Percentiles rank a stretch among this genome's conserved stretches.
These are phyloP conservation scores for Salix udensis DNA, from an alignment of 345 rosid species.

Conservation along the genomic window DNA sequence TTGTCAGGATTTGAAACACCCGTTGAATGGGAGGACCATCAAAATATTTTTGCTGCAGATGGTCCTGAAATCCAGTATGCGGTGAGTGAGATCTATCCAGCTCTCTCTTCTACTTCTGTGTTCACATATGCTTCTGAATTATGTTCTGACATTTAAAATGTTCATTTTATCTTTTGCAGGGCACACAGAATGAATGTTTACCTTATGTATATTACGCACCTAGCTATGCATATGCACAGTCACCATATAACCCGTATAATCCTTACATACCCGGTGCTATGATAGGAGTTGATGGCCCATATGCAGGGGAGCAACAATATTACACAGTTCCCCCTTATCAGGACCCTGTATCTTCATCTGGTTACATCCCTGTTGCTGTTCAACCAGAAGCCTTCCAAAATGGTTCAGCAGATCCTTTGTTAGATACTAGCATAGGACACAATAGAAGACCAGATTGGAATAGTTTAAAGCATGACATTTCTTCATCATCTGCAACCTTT, in stretches of 20 bases:
- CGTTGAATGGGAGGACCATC: constrained; percentile 90
- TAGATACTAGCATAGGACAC: constrained; percentile 39
- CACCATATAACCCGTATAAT: constrained; percentile 87
- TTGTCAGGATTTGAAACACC: constrained; percentile 77
- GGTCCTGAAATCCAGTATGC: constrained; percentile 73
- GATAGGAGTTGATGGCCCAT: constrained; percentile 58
- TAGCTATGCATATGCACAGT: constrained; percentile 74
- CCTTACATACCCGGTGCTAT: constrained; percentile 86
- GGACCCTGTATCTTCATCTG: constrained; percentile 51
- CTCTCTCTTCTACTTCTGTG: neutral
- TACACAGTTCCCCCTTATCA: constrained; percentile 62
- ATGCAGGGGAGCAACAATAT: constrained; percentile 59
- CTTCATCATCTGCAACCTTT: constrained; percentile 46
- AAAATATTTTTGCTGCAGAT: constrained; percentile 67
- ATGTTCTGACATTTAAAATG: constrained; percentile 9
- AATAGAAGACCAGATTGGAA: constrained; percentile 44
- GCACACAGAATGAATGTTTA: constrained; percentile 70
- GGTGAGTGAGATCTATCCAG: constrained; percentile 31
- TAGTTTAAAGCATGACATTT: constrained; percentile 38
- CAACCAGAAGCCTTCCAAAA: constrained; percentile 47
- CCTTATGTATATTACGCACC: constrained; percentile 85
- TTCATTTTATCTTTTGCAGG: constrained; percentile 42
- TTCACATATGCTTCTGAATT: neutral
- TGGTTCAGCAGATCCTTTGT: constrained; percentile 41
- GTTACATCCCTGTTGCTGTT: constrained; percentile 50